Base-by-base conservation (phyloP, 192 early-diverging fungal genomes). In the Coemansia sp. region DNA sequence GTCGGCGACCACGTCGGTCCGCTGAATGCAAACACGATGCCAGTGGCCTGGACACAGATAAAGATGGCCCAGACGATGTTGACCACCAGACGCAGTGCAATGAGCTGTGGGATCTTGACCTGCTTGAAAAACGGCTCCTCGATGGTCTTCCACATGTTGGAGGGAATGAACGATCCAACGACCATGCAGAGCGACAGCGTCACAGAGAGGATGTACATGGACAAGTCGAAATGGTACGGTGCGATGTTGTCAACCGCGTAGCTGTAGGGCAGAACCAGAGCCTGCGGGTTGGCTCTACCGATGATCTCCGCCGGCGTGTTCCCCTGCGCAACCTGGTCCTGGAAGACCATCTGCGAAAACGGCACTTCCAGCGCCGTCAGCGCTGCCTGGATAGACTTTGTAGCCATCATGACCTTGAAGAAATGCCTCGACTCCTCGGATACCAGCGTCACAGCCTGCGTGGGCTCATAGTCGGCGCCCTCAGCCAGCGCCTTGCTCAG, bases 111-210 rank as follows among this genome's bases (percentile, higher is more conserved):
- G 5, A 81, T 46, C 23, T 45, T 52, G 18, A 75, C 65, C 16
- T 74, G 68, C 56, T 72, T 71, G 60, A 56, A 81, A 39, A 81
- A 75, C 32, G 73, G 72, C 69, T 71, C 69, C 56, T 75, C 72
- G 50, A 81, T 75, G 0, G 72, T 65, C 56, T 81, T 81, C 78
- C 78, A 81, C 78, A 81, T 75, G 42, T 81, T 81, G 9, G 78
- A 81, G 24, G 78, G 78, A 23, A 81, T 75, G 42, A 81, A 81
- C 45, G 62, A 58, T 8, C 76, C 76, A 11, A 62, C 61, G 1
- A 75, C 78, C 72, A 81, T 74, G 47, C 73, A 64, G 20, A 81
- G 46, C 4, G 78, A 81, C 52, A 81, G 36, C 10, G 72, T 72
- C 7, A 81, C 69, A 1, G 72, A 72, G 24, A 81, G 51, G 23